phyloP scores from a whole-genome alignment of 345 rosid genomes.

The Carallia brachiata region DNA sequence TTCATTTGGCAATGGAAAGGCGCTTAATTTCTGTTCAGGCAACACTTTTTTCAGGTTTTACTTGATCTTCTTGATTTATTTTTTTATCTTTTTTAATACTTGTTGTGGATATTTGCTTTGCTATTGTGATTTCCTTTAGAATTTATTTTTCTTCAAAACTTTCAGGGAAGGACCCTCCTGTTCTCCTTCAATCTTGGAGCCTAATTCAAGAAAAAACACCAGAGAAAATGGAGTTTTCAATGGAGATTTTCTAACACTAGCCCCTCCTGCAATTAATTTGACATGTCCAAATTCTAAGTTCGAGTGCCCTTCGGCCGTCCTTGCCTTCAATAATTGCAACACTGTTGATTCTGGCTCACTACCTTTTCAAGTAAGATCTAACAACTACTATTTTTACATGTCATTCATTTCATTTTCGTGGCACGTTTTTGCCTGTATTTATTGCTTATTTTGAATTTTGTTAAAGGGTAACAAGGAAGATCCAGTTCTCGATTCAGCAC shows the following conservation, averaged over 20 bases:
- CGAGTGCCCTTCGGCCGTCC: slow-evolving; percentile 22
- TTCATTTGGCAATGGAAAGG: slow-evolving; percentile 30
- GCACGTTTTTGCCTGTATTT: background rate
- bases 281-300: slow-evolving; percentile 21
- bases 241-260: slow-evolving; percentile 48
- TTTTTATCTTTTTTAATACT: background rate
- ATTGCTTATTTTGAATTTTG: background rate
- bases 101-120: background rate
- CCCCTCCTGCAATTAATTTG: slow-evolving; percentile 33
- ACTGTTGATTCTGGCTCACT: slow-evolving; percentile 31
- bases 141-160: background rate
- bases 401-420: background rate
- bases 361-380: slow-evolving; percentile 40
- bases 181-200: slow-evolving; percentile 30
- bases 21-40: slow-evolving; percentile 11
- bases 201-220: slow-evolving; percentile 20
- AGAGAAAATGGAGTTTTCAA: slow-evolving; percentile 24
- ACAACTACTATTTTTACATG: background rate
- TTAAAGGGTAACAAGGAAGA: slow-evolving; percentile 34
- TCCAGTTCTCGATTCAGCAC: slow-evolving; percentile 11
- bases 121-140: background rate
- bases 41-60: slow-evolving; percentile 36
- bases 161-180: slow-evolving; percentile 34
- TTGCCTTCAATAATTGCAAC: slow-evolving; percentile 17
- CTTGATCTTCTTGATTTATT: background rate